Evolutionary conservation across 2,329 filamentous ascomycete species (phyloP).

Genomic region (Ophiostoma triangulosporum): DNA sequence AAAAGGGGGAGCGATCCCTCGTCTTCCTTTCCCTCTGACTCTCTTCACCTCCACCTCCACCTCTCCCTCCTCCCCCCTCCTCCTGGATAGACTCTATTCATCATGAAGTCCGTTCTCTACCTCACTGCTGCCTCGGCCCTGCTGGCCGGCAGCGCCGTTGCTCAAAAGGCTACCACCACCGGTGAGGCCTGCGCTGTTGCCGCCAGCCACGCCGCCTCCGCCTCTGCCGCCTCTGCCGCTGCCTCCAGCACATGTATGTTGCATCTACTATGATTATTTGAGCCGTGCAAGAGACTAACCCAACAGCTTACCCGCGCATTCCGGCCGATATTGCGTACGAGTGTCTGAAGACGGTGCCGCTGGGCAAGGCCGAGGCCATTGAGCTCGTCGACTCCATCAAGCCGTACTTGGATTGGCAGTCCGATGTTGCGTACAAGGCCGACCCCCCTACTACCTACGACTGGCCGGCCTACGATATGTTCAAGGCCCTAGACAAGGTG

Average conservation of each 20-base stretch:
- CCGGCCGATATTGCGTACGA: constrained; percentile 25
- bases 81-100: not conserved
- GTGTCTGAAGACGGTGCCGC: constrained; percentile 29
- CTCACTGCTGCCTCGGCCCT: not conserved
- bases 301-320: constrained; percentile 17
- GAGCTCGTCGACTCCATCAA: constrained; percentile 25
- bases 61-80: not conserved
- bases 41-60: not conserved
- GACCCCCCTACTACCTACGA: constrained; percentile 25
- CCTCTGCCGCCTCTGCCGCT: constrained; percentile 2
- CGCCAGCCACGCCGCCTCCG: constrained; percentile 13
- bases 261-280: too few relatives aligned
- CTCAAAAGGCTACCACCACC: too few relatives aligned
- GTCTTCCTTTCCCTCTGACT: not conserved
- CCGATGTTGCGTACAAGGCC: constrained; percentile 25
- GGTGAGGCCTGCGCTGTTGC: too few relatives aligned
- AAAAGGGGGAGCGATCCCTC: not conserved
- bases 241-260: too few relatives aligned
- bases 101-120: not conserved
- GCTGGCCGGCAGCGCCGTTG: not conserved
- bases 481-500: constrained; percentile 21
- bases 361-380: constrained; percentile 25
- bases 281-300: not conserved
- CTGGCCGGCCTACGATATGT: constrained; percentile 26
- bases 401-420: constrained; percentile 30